Evolutionary conservation across 2,329 filamentous ascomycete species (phyloP).

Genomic region (Colletotrichum sp.): DNA sequence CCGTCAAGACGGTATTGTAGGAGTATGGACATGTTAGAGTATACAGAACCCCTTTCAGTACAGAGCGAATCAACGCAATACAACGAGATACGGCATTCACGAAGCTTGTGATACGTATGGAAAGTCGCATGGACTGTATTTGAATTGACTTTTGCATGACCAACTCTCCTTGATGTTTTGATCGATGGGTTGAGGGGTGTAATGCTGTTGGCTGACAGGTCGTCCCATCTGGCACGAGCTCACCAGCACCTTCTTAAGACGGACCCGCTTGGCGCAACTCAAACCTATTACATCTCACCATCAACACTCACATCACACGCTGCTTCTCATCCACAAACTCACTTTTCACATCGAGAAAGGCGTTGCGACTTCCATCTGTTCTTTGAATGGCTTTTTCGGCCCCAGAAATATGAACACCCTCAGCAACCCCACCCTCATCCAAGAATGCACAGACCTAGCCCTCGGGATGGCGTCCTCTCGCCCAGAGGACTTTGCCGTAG

Average conservation of each 20-base stretch:
- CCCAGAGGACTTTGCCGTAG: not conserved
- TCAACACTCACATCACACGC: not conserved
- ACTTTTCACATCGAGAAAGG: not conserved
- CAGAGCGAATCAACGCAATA: slow-evolving; percentile 15
- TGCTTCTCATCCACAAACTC: not conserved
- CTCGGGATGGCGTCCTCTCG: not conserved
- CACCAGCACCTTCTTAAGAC: not conserved
- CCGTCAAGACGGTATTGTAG: slow-evolving; percentile 83
- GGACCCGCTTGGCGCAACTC: slow-evolving; percentile 7
- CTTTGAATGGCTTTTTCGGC: rapidly evolving
- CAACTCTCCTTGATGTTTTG: not conserved
- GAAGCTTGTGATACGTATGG: not conserved
- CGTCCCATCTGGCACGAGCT: not conserved
- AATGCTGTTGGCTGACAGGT: not conserved
- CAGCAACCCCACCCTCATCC: not conserved
- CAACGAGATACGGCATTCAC: not conserved
- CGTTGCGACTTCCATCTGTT: rapidly evolving
- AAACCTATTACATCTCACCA: not conserved
- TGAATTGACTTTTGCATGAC: not conserved
- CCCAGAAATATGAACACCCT: not conserved
- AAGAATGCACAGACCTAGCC: not conserved
- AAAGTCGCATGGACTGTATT: not conserved
- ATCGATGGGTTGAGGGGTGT: not conserved
- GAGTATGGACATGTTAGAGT: slow-evolving; percentile 80
- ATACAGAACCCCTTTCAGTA: slow-evolving; percentile 12